A percentile compares a stretch with the other conserved stretches of the same genome.
Evolutionary conservation across 108 stramenopile genomes (phyloP).

Genomic region (Pseudonitzschia delicatissima): DNA sequence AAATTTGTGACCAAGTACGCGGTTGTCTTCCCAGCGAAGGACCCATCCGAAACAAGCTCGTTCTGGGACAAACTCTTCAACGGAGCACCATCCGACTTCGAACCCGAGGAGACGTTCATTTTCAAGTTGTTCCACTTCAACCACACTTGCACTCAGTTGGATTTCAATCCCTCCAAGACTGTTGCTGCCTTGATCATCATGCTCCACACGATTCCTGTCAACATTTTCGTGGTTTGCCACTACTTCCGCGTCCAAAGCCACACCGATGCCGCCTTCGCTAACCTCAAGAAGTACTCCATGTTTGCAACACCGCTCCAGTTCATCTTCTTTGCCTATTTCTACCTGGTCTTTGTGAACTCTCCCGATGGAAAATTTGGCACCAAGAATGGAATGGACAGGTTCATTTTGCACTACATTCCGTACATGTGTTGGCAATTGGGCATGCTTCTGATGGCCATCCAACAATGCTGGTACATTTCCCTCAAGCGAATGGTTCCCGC

Average conservation of each 20-base stretch:
- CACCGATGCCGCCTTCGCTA: not conserved
- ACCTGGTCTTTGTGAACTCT: constrained; percentile 1
- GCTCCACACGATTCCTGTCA: not conserved
- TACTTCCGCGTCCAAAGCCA: not conserved
- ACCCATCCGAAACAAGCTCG: not conserved
- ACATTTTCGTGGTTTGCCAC: not conserved
- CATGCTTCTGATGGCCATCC: not conserved
- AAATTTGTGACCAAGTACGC: not conserved
- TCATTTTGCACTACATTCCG: not conserved
- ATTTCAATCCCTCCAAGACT: not conserved
- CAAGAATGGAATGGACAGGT: not conserved
- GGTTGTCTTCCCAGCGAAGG: not conserved
- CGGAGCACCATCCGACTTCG: not conserved
- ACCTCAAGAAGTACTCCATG: not conserved
- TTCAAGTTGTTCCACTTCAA: not conserved
- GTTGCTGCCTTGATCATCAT: not conserved
- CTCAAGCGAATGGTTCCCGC: not conserved
- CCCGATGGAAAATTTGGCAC: not conserved
- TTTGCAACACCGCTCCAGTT: not conserved
- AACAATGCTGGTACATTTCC: not conserved
- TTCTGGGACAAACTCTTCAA: not conserved
- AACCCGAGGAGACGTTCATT: not conserved
- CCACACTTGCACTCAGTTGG: not conserved
- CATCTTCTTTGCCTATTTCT: not conserved
- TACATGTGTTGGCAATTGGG: not conserved